Evolutionary conservation across 257 asterid species (phyloP), one percentile per base, ranked within the genome.

Genomic region (Penstemon eatonii): DNA sequence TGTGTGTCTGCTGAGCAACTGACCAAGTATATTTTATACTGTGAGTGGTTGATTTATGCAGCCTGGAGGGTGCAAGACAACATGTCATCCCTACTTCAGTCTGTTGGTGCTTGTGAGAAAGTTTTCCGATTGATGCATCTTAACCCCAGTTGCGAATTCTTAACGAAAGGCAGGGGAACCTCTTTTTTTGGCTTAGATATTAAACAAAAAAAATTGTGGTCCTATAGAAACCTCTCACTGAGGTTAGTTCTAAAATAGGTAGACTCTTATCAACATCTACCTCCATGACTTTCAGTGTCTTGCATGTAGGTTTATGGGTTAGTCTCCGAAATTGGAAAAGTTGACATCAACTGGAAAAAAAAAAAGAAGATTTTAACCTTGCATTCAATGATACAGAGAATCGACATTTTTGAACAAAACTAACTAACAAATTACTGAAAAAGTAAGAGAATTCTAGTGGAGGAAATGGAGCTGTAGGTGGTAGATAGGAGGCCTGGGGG

Each of bases 41-140:
- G 89, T 42, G 89, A 84, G 71, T 84, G 89, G 89, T 73, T 84
- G 73, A 84, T 84, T 63, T 84, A 67, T 81, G 89, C 89, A 33
- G 84, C 84, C 66, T 84, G 89, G 89, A 84, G 89, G 78, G 64
- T 84, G 69, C 89, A 84, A 74, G 79, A 84, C 72, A 81, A 73
- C 71, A 74, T 81, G 79, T 69, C 84, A 50, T 78, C 86, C 38
- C 66, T 84, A 61, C 68, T 84, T 76, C 89, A 81, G 69, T 84
- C 89, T 19, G 37, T 84, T 55, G 89, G 89, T 68, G 89, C 89
- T 57, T 67, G 83, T 63, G 86, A 78, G 62, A 79, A 84, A 61
- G 86, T 84, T 66, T 78, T 84, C 68, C 83, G 78, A 61, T 76
- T 78, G 77, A 81, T 84, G 86, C 76, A 78, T 59, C 78, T 79